A percentile compares a stretch with the other conserved stretches of the same genome.
phyloP scores from a whole-genome alignment of 345 rosid genomes.

The Anastatica hierochuntica region DNA sequence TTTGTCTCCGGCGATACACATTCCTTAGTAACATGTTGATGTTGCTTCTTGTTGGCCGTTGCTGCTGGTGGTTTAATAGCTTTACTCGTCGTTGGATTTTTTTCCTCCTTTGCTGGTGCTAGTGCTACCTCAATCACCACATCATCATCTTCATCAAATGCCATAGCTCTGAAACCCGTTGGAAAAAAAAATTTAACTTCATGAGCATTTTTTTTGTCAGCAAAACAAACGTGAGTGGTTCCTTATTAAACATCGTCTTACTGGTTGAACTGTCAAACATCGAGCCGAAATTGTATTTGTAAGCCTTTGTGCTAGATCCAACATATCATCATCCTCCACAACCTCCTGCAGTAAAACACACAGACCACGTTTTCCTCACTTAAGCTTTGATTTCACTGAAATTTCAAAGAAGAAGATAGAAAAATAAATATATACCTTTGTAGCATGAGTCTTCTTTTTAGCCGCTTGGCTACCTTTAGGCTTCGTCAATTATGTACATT shows the following conservation, averaged over 20 bases:
- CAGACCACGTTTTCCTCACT: neutral
- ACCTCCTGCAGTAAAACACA: conserved; percentile 15
- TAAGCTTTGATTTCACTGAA: too few species aligned
- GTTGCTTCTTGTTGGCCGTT: conserved; percentile 45
- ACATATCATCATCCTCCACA: conserved; percentile 39
- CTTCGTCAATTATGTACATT: conserved; percentile 40
- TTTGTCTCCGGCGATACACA: conserved; percentile 73
- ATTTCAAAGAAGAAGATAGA: neutral
- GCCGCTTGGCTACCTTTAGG: conserved; percentile 54
- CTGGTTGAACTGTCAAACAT: conserved; percentile 50
- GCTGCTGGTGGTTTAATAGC: conserved; percentile 51
- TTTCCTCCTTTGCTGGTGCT: conserved; percentile 42
- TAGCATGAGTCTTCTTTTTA: conserved; percentile 50
- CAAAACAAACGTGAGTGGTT: too few species aligned
- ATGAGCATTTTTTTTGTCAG: too few species aligned
- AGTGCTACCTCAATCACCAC: conserved; percentile 25
- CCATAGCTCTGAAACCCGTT: conserved; percentile 31
- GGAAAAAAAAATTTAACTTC: neutral
- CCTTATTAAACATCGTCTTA: conserved; percentile 27
- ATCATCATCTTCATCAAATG: conserved; percentile 28
- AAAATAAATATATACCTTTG: conserved; percentile 24
- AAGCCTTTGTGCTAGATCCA: conserved; percentile 57
- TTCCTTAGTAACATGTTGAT: conserved; percentile 32
- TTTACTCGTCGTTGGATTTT: conserved; percentile 32
- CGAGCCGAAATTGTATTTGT: conserved; percentile 57